These are phyloP conservation scores for Fomes fomentarius DNA, from an alignment of 1,284 basidiomycete genomes.

Conservation along the genomic window DNA sequence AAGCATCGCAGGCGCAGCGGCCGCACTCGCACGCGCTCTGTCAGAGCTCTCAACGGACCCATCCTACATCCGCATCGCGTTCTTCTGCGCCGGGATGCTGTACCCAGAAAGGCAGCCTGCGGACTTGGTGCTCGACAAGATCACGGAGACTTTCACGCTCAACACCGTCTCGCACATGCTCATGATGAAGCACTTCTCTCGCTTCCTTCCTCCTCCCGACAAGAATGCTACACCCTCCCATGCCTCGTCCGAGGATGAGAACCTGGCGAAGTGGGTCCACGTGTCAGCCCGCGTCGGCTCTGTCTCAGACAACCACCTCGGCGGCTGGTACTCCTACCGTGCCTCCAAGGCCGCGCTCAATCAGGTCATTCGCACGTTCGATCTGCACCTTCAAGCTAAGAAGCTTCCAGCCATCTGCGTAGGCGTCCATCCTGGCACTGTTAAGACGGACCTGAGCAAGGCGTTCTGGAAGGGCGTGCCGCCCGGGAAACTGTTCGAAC, in stretches of 20 bases:
- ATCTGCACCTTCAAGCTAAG: conserved; percentile 61
- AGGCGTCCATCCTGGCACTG: conserved; percentile 63
- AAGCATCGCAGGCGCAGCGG: conserved; percentile 52
- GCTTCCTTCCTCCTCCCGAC: conserved; percentile 43
- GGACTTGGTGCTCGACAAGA: conserved; percentile 49
- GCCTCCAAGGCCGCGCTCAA: conserved; percentile 79
- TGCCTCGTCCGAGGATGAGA: not conserved
- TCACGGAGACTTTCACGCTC: conserved; percentile 54
- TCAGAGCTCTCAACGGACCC: conserved; percentile 27
- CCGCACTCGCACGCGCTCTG: conserved; percentile 42
- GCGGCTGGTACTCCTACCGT: conserved; percentile 78
- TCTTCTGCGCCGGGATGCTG: conserved; percentile 59
- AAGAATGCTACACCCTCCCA: conserved; percentile 28
- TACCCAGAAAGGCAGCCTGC: conserved; percentile 59
- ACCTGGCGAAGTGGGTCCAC: conserved; percentile 60
- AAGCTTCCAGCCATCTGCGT: conserved; percentile 57
- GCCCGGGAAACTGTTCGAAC: conserved; percentile 56
- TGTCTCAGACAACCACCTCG: conserved; percentile 61
- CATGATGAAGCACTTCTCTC: conserved; percentile 64
- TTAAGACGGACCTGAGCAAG: conserved; percentile 62
- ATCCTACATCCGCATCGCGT: conserved; percentile 55
- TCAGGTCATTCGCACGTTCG: conserved; percentile 71
- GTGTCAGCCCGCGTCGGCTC: conserved; percentile 66
- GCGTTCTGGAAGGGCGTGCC: conserved; percentile 43
- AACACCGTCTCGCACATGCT: conserved; percentile 66